Base-by-base conservation (phyloP, 2,329 filamentous ascomycete species). In the Fusarium domesticum region DNA sequence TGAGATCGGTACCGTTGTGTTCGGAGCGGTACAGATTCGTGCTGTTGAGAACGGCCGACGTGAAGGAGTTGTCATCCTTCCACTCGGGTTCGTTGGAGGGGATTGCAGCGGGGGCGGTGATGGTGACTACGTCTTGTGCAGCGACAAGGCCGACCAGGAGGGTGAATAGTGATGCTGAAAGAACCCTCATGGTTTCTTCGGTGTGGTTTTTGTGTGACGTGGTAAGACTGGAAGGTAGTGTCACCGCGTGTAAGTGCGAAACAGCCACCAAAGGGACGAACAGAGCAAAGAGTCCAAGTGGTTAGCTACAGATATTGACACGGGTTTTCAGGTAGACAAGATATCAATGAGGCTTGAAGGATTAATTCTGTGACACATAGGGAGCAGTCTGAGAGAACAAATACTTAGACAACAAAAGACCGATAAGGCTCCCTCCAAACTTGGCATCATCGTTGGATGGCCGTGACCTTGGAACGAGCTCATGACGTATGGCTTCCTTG, bases 11-110 rank as follows among this genome's bases (percentile, higher is more conserved):
- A 23, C 83, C 84, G 54, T 81, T 80, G 67, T 89, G 83, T 48
- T 80, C 65, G 6, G 54, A 50, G 17, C 86, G 81, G 68, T 84
- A 88, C 37, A 71, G 64, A 64, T 90, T 89, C 30, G 81, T 87
- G 54, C 74, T 76, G 61, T 80, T 76, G 41, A 90, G 74, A 18
- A 87, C 66, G n/a, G 79, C 75, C 12, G 70, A 70, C 3, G 67
- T 69, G 64, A 80, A 80, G 40, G 63, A 48, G 20, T 55, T 46
- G 36, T 51, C 47, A 19, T 58, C 43, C 20, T 52, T 58, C 52
- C 59, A 67, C 30, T 59, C 53, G 8, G 70, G 67, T 39, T 66
- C 64, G 15, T 57, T 53, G 46, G 68, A 70, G 16, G 68, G 66
- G 15, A 66, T 63, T 6, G 61, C 32, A 2, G 64, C 57, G 0